phyloP scores from a whole-genome alignment of 768 basidiomycete species.

The Phylloporus sp. region DNA sequence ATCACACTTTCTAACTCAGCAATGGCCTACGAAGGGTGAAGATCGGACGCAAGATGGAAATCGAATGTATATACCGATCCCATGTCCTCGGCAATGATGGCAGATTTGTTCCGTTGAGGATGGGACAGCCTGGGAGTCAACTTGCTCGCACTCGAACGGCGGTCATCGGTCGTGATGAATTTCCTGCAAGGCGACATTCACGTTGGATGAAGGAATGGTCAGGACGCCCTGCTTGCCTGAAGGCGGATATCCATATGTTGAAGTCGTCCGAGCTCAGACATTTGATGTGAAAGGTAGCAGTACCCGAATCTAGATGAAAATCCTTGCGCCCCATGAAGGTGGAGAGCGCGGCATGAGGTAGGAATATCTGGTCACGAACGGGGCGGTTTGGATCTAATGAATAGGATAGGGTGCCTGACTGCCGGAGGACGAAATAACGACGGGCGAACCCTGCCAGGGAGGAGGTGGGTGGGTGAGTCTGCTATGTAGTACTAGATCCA shows the following conservation, averaged over 20 bases:
- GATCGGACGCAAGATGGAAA: slow-evolving; percentile 1
- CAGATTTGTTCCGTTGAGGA: slow-evolving; percentile 44
- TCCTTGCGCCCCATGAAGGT: slow-evolving; percentile 69
- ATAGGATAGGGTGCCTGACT: slow-evolving; percentile 68
- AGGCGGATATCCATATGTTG: slow-evolving; percentile 64
- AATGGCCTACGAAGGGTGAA: slow-evolving; percentile 42
- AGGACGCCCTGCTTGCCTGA: slow-evolving; percentile 46
- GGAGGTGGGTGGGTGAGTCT: background rate
- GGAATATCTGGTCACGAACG: slow-evolving; percentile 60
- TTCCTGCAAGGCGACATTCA: slow-evolving; percentile 41
- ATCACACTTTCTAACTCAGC: slow-evolving; percentile 54
- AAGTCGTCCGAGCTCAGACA: slow-evolving; percentile 71
- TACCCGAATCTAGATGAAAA: slow-evolving; percentile 74
- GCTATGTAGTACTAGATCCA: background rate
- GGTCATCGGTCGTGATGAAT: slow-evolving; percentile 45
- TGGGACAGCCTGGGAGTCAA: slow-evolving; percentile 40
- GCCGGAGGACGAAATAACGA: slow-evolving; percentile 69
- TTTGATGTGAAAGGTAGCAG: slow-evolving; percentile 78
- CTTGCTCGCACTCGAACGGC: slow-evolving; percentile 33
- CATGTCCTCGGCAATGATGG: slow-evolving; percentile 60
- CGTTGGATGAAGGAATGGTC: slow-evolving; percentile 8
- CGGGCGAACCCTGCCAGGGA: slow-evolving; percentile 68
- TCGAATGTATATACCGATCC: slow-evolving; percentile 42
- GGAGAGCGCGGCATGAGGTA: slow-evolving; percentile 72
- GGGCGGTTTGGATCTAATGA: slow-evolving; percentile 69